Conservation (phyloP, 768 basidiomycete genomes). For the Podaxis sp. region DNA sequence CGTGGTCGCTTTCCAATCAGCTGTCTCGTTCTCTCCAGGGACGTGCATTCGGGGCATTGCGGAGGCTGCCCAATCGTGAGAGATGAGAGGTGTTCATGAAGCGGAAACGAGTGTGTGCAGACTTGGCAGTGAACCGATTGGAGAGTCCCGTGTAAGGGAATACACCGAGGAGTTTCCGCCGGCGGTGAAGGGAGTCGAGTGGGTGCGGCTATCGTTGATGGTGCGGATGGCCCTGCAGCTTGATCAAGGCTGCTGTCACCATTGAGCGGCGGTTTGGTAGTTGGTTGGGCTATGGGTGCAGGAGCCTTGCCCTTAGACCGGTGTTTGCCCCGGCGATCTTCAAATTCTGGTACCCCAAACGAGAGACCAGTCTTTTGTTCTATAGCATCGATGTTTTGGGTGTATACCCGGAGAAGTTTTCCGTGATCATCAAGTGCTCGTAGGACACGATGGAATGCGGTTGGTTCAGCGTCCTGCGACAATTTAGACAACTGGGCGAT, state of each 20-base stretch:
- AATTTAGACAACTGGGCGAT: conserved; percentile 78
- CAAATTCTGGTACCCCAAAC: conserved; percentile 77
- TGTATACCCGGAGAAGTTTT: conserved; percentile 81
- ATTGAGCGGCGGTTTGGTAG: conserved; percentile 15
- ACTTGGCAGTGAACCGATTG: conserved; percentile 76
- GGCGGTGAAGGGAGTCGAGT: conserved; percentile 48
- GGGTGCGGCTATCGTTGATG: conserved; percentile 16
- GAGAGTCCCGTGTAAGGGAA: conserved; percentile 88
- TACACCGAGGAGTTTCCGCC: conserved; percentile 69
- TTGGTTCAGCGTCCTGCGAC: conserved; percentile 71
- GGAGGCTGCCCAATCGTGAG: conserved; percentile 65
- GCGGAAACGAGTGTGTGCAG: conserved; percentile 71
- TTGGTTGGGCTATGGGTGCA: conserved; percentile 4
- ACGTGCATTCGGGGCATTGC: conserved; percentile 76
- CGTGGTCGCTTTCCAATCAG: conserved; percentile 76
- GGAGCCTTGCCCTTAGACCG: conserved; percentile 42
- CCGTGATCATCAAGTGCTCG: conserved; percentile 74
- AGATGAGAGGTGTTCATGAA: conserved; percentile 57
- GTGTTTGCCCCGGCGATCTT: conserved; percentile 52
- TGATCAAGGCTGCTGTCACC: conserved; percentile 11
- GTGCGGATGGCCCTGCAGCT: conserved; percentile 16
- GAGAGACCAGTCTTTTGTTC: conserved; percentile 85
- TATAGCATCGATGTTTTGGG: conserved; percentile 91
- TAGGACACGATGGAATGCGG: conserved; percentile 76
- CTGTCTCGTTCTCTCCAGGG: conserved; percentile 65